phyloP scores from a whole-genome alignment of 106 monocot species.

The Dioscorea dumetorum region DNA sequence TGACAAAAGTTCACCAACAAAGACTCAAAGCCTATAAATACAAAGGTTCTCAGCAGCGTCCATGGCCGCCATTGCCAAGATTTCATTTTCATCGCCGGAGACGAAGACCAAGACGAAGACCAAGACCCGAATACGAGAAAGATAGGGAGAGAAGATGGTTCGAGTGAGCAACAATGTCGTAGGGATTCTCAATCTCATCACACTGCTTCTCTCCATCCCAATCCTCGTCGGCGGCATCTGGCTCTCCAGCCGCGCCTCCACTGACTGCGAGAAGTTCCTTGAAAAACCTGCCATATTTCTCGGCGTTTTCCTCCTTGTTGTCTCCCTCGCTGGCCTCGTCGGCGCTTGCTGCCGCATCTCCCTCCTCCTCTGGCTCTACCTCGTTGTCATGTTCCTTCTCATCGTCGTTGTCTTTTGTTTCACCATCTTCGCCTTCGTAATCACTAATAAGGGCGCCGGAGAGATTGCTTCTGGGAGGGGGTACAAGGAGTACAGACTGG shows the following conservation, averaged over 20 bases:
- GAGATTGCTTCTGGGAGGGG: slow-evolving; percentile 21
- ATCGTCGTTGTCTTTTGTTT: slow-evolving; percentile 21
- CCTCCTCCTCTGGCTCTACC: slow-evolving; percentile 41
- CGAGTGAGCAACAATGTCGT: slow-evolving; percentile 33
- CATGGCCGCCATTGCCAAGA: too few relatives aligned
- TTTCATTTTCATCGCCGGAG: background rate
- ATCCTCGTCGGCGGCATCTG: slow-evolving; percentile 29
- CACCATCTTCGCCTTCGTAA: slow-evolving; percentile 26
- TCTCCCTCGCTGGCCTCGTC: slow-evolving; percentile 33
- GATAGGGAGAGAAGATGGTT: slow-evolving; percentile 14
- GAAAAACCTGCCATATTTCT: slow-evolving; percentile 13
- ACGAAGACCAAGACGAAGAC: too few relatives aligned
- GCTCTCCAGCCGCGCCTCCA: slow-evolving; percentile 5
- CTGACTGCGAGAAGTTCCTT: slow-evolving; percentile 28
- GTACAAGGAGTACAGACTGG: slow-evolving; percentile 25
- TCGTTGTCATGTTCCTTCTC: slow-evolving; percentile 41
- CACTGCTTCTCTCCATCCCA: slow-evolving; percentile 32
- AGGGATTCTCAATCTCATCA: slow-evolving; percentile 22
- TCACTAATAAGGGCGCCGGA: slow-evolving; percentile 24
- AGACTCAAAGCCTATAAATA: too few relatives aligned
- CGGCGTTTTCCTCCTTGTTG: slow-evolving; percentile 24
- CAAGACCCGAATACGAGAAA: background rate
- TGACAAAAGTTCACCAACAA: too few relatives aligned
- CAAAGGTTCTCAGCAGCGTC: too few relatives aligned
- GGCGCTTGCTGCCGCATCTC: slow-evolving; percentile 36